Percentiles rank a stretch among this genome's conserved stretches.
phyloP scores from a whole-genome alignment of 306 rosid genomes.

The Rosa multiflora region DNA sequence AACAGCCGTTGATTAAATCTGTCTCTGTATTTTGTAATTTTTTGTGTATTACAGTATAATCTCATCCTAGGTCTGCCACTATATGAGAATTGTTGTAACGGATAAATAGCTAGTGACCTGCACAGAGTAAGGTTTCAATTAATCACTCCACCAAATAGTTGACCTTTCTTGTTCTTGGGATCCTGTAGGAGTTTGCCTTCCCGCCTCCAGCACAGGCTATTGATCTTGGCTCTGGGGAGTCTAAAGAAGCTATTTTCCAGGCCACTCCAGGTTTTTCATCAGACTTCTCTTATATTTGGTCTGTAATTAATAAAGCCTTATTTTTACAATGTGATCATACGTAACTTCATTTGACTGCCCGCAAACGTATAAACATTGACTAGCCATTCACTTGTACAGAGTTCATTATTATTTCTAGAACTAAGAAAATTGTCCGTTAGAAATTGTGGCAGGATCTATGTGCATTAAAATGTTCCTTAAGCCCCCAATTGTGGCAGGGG shows the following conservation, averaged over 20 bases:
- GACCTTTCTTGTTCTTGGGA: slow-evolving; percentile 4
- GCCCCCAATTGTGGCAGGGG: background rate
- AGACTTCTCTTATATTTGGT: background rate
- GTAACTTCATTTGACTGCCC: background rate
- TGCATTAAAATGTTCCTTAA: background rate
- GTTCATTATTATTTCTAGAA: background rate
- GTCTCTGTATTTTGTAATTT: too few relatives aligned
- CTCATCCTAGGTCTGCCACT: too few relatives aligned
- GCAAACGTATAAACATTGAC: background rate
- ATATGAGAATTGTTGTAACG: background rate
- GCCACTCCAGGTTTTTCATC: slow-evolving; percentile 76
- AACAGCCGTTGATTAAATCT: too few relatives aligned
- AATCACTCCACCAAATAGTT: slow-evolving; percentile 22
- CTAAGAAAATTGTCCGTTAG: background rate
- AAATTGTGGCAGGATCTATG: background rate
- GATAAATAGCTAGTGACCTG: background rate
- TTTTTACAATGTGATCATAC: background rate
- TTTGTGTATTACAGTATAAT: too few relatives aligned
- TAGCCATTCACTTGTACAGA: background rate
- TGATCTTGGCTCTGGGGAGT: slow-evolving; percentile 93
- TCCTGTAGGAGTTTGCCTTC: slow-evolving; percentile 80
- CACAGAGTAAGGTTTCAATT: slow-evolving; percentile 16
- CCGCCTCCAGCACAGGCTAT: slow-evolving; percentile 86
- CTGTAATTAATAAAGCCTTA: background rate
- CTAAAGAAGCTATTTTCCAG: slow-evolving; percentile 73